Evolutionary conservation across 805 yeast genomes (phyloP), one percentile per base, ranked within the genome.

Genomic region (Teunomyces gatunensis): DNA sequence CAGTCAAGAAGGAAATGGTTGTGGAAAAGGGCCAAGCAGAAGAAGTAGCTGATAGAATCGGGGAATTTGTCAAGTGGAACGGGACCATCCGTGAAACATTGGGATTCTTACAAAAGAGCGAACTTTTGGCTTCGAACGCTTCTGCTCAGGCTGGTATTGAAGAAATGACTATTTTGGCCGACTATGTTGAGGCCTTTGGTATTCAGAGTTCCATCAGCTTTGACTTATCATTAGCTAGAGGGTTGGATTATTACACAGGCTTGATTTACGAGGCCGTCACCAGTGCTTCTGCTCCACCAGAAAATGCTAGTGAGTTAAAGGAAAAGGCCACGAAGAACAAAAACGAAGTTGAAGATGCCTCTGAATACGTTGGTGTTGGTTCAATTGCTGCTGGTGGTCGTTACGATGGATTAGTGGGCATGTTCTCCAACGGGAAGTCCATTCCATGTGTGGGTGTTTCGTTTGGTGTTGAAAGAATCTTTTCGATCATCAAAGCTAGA

Each of bases 341-440:
- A 34, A 67, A 61, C 35, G 87, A 79, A 13, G 92, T 80, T 45
- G 97, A 89, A 55, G 97, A 94, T 68, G 97, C 96, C 48, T 87
- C 96, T 45, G 97, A 89, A 54, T 89, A 87, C 58, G 98, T 94
- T 46, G 99, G 99, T 58, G 96, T 92, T 37, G 99, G 99, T 30
- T 94, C 99, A 5, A 90, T 94, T 61, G 96, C 97, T 44, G 99
- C 96, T 43, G 99, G 99, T 72, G 99, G 99, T 54, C 88, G 99
- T 69, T 94, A 94, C 69, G 99, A 94, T 68, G 86, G 87, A 60
- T 80, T 94, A 51, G 98, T 94, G 33, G 97, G 97, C 57, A 94
- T 94, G 99, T 94, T 94, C 66, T 84, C 95, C 37, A 84, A 84
- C 56, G 90, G 94, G 56, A 89, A 88, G 69, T 85, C 91, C 18